Percentiles rank a stretch among this genome's conserved stretches.
These are phyloP conservation scores for Petunia axillaris DNA, from an alignment of 257 asterid genomes.

Conservation along the genomic window DNA sequence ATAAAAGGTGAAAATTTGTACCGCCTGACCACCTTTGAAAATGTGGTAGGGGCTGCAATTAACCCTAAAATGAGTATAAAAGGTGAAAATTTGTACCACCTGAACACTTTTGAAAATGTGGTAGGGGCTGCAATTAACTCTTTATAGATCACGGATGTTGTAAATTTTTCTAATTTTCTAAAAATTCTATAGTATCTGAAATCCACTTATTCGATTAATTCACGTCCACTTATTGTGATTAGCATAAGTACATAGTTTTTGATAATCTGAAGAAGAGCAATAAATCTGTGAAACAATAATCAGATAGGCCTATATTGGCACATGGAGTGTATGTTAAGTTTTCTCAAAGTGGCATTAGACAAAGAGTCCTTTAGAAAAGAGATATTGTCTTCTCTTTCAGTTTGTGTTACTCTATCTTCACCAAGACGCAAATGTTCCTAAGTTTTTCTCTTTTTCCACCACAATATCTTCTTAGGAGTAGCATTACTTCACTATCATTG, in stretches of 20 bases:
- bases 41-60: too few species aligned
- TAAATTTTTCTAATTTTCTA: too few species aligned
- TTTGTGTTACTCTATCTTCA: neutral
- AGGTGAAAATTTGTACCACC: too few species aligned
- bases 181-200: too few species aligned
- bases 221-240: neutral
- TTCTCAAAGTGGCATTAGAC: neutral
- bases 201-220: too few species aligned
- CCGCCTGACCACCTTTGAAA: too few species aligned
- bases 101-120: too few species aligned
- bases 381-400: neutral
- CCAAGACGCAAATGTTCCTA: neutral
- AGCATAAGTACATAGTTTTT: neutral
- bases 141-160: too few species aligned
- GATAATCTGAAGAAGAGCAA: neutral
- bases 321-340: conserved; percentile 14
- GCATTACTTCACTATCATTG: neutral
- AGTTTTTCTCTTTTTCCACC: neutral
- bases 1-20: too few species aligned
- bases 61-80: too few species aligned
- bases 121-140: too few species aligned
- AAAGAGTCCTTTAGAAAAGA: neutral
- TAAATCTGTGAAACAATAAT: conserved; percentile 3
- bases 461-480: neutral
- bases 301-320: neutral